Evolutionary conservation across 306 rosid genomes (phyloP).

Genomic region (Vicia villosa): DNA sequence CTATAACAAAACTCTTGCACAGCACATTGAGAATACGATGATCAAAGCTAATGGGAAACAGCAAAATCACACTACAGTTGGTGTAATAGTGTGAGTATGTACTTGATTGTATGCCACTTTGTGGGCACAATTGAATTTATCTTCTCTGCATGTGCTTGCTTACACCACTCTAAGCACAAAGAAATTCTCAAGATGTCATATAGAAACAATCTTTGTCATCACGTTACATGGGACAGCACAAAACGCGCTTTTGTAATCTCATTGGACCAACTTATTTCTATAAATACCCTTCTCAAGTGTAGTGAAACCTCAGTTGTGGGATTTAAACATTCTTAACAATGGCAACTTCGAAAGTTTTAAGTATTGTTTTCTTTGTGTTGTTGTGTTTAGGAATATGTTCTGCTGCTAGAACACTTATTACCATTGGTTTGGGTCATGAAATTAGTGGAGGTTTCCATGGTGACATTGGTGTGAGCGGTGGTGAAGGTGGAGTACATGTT

Average conservation of each 20-base stretch:
- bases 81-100: conserved; percentile 6
- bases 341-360: conserved; percentile 40
- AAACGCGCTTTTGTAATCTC: conserved; percentile 31
- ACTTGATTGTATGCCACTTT: conserved; percentile 5
- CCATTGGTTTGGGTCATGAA: too few species aligned
- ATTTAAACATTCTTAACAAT: conserved; percentile 33
- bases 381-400: conserved; percentile 49
- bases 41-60: conserved; percentile 13
- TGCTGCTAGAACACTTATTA: conserved; percentile 36
- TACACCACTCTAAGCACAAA: conserved; percentile 12
- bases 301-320: conserved; percentile 2
- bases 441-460: too few species aligned
- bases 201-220: background rate
- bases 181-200: background rate
- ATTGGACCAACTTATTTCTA: conserved; percentile 22
- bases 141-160: conserved; percentile 20
- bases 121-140: conserved; percentile 4
- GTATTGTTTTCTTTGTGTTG: conserved; percentile 39
- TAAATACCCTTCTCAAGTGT: conserved; percentile 38
- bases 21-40: background rate
- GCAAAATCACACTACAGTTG: conserved; percentile 9
- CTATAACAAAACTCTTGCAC: background rate
- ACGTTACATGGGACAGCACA: conserved; percentile 15
- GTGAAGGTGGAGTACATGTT: background rate
- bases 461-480: too few species aligned